A percentile compares a stretch with the other conserved stretches of the same genome.
Conservation (phyloP, 106 monocot species). For the Phalaenopsis equestris region DNA sequence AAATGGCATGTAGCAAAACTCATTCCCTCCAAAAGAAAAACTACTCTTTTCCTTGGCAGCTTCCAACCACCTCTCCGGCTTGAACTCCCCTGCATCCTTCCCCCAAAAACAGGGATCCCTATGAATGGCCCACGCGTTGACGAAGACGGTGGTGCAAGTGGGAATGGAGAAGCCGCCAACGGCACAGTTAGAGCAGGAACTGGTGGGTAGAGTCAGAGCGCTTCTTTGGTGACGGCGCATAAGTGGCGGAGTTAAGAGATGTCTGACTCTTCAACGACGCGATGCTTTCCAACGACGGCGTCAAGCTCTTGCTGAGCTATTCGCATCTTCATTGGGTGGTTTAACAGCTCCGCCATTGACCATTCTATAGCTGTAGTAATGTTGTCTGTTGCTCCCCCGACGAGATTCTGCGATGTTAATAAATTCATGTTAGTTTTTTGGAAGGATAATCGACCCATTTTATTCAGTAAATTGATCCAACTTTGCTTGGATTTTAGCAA, state of each 20-base stretch:
- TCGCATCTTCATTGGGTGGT: slow-evolving; percentile 14
- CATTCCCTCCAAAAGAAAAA: slow-evolving; percentile 1
- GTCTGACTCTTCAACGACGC: slow-evolving; percentile 11
- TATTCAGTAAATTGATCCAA: no score
- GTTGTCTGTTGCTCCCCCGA: slow-evolving; percentile 17
- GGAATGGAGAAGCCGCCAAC: slow-evolving; percentile 4
- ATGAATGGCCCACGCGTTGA: slow-evolving; percentile 9
- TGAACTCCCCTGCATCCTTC: slow-evolving; percentile 12
- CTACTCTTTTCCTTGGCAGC: background rate
- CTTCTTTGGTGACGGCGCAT: slow-evolving; percentile 3
- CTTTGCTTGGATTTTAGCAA: no score
- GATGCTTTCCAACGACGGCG: background rate
- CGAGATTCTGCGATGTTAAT: slow-evolving; percentile 7
- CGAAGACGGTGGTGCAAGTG: background rate
- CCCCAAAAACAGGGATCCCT: slow-evolving; percentile 7
- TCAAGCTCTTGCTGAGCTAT: slow-evolving; percentile 31
- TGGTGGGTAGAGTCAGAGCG: slow-evolving; percentile 2
- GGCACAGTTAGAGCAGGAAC: background rate
- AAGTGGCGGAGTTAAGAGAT: slow-evolving; percentile 1
- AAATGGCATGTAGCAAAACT: slow-evolving; percentile 13
- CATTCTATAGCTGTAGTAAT: slow-evolving; percentile 6
- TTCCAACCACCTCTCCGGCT: slow-evolving; percentile 29
- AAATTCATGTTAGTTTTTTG: no score
- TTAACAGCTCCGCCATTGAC: slow-evolving; percentile 32
- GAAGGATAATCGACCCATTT: no score